A percentile compares a stretch with the other conserved stretches of the same genome.
Evolutionary conservation across 2,329 filamentous ascomycete genomes (phyloP).

Genomic region (Lachnellula subtilissima): DNA sequence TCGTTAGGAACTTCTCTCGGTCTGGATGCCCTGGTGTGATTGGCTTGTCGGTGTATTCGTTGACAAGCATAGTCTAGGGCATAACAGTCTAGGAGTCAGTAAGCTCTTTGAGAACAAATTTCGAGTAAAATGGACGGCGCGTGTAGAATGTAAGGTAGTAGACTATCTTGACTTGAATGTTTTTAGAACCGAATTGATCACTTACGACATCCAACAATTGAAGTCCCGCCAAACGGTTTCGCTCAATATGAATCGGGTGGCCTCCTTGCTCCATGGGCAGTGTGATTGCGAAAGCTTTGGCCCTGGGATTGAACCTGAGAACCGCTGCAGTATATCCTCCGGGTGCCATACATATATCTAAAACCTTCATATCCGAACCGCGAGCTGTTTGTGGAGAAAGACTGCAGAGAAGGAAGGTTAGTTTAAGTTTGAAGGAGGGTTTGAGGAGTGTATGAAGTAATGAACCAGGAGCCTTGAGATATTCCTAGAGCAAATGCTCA

Average conservation of each 20-base stretch:
- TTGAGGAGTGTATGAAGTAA: not conserved
- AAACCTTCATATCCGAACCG: conserved; percentile 10
- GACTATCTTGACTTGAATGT: too few relatives aligned
- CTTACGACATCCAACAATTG: conserved; percentile 11
- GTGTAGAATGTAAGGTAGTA: too few relatives aligned
- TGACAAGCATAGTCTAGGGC: conserved; percentile 12
- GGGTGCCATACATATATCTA: conserved; percentile 27
- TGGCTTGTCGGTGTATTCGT: conserved; percentile 12
- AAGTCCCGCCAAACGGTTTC: conserved; percentile 1
- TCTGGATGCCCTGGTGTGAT: conserved; percentile 15
- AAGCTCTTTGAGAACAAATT: too few relatives aligned
- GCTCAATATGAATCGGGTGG: conserved; percentile 17
- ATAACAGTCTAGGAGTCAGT: too few relatives aligned
- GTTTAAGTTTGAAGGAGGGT: not conserved
- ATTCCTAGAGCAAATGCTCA: too few relatives aligned
- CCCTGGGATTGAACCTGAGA: conserved; percentile 2
- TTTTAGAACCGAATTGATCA: too few relatives aligned
- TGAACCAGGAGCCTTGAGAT: too few relatives aligned
- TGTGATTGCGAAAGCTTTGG: conserved; percentile 15
- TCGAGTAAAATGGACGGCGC: too few relatives aligned
- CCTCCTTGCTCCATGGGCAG: conserved; percentile 17
- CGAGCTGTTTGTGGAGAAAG: not conserved
- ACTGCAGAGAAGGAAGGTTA: too few relatives aligned
- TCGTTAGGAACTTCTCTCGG: conserved; percentile 8
- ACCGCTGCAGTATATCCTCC: conserved; percentile 10